Base-by-base conservation (phyloP, 495 filamentous ascomycete genomes). In the Talaromyces wortmannii region DNA sequence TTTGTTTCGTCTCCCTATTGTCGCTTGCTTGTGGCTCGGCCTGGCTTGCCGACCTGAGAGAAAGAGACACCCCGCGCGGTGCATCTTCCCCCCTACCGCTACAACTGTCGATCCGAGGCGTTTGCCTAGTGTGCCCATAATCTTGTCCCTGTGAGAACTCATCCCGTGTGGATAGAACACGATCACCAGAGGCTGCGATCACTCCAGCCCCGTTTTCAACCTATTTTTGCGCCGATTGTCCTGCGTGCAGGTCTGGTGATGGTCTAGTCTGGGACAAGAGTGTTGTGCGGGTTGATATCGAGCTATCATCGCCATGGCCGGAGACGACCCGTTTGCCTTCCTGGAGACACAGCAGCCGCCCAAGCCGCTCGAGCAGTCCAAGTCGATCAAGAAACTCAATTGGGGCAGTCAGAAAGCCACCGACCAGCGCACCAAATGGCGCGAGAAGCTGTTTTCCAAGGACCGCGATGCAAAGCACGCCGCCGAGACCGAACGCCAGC, bases 361-460 rank as follows among this genome's bases (percentile, higher is more conserved):
- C 16, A 53, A 53, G 45, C 52, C 52, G 13, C 42, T 53, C 13
- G 40, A 53, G n/a, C 40, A 40, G 17, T 45, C 52, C 52, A 53
- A 53, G 32, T 53, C 52, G 6, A 13, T 53, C 23, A 45, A 42
- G 18, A 40, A 42, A 11, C 32, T 53, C n/a, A 53, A 53, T 46
- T 53, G 52, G 52, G 52, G 52, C 18, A 23, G 52, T 30, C 12
- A 8, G n/a, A 53, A 52, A 18, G 32, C n/a, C 5, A 40, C 29
- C 42, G 52, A 53, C n/a, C 52, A 70, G 45, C 76, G 70, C 49
- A 57, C 71, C 15, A 67, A 71, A 45, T 81, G 77, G 78, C 68
- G 65, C 56, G 73, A 68, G 17, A 81, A 79, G 53, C 61, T 79
- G 15, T 79, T 79, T 56, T 68, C 70, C 23, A 72, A 71, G 48